Evolutionary conservation across 208 protist species (phyloP).

Genomic region (Trypanosoma theileri): DNA sequence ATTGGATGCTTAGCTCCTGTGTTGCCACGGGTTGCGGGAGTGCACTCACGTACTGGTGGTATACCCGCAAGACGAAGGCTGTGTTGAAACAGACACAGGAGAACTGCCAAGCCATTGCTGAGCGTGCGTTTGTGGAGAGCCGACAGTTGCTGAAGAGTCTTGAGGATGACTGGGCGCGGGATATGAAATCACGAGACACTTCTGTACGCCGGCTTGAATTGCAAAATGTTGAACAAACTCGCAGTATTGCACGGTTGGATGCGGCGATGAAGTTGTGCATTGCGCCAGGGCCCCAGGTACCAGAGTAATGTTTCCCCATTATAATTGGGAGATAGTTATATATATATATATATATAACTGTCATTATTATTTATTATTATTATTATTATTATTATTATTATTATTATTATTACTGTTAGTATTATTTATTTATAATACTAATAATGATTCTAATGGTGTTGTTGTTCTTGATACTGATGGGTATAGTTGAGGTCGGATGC

Average conservation of each 20-base stretch:
- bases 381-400: constrained; percentile 15
- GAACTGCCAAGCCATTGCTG: constrained; percentile 48
- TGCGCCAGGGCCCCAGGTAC: constrained; percentile 31
- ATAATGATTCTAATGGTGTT: too few relatives aligned
- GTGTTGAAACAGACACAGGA: constrained; percentile 51
- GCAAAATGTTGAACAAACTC: constrained; percentile 88
- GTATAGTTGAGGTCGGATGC: too few relatives aligned
- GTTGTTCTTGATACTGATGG: too few relatives aligned
- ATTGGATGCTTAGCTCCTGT: constrained; percentile 47
- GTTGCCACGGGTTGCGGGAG: constrained; percentile 55
- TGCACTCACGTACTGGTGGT: constrained; percentile 73
- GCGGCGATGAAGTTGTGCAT: constrained; percentile 83
- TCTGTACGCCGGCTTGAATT: constrained; percentile 80
- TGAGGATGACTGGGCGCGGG: constrained; percentile 62
- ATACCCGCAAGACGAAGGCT: constrained; percentile 53
- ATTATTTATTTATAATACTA: too few relatives aligned
- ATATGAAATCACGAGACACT: constrained; percentile 68
- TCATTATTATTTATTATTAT: constrained; percentile 5
- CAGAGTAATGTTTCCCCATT: constrained; percentile 1
- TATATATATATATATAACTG: neutral
- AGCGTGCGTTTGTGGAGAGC: constrained; percentile 62
- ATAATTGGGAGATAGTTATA: neutral
- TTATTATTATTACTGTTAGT: neutral
- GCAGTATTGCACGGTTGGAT: constrained; percentile 77
- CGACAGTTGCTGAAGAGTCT: constrained; percentile 63